Evolutionary conservation across 1,284 basidiomycete species (phyloP).

Genomic region (Ustilago loliicola): DNA sequence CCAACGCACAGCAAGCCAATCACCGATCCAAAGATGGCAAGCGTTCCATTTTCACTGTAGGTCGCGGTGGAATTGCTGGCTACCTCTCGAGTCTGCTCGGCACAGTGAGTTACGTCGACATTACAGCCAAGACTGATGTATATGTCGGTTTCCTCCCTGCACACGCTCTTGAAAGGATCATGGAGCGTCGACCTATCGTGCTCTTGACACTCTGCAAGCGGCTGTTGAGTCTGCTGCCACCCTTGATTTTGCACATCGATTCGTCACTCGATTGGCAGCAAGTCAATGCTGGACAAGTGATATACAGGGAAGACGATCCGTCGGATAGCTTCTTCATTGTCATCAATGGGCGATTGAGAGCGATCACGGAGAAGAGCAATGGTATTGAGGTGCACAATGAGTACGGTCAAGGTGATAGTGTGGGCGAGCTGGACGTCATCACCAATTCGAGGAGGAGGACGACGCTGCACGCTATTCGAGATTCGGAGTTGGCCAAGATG

Average conservation of each 20-base stretch:
- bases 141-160: slow-evolving; percentile 95
- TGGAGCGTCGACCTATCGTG: slow-evolving; percentile 94
- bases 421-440: slow-evolving; percentile 93
- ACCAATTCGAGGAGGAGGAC: slow-evolving; percentile 88
- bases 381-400: slow-evolving; percentile 86
- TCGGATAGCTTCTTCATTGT: slow-evolving; percentile 97
- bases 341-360: slow-evolving; percentile 94
- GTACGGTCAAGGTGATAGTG: slow-evolving; percentile 86
- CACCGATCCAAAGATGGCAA: slow-evolving; percentile 35
- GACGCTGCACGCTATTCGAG: slow-evolving; percentile 96
- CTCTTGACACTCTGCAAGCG: slow-evolving; percentile 96
- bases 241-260: slow-evolving; percentile 95
- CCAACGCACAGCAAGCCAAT: slow-evolving; percentile 10
- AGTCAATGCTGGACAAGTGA: slow-evolving; percentile 88
- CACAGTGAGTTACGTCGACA: slow-evolving; percentile 94
- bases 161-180: slow-evolving; percentile 85
- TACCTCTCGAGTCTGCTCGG: slow-evolving; percentile 95
- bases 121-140: slow-evolving; percentile 94
- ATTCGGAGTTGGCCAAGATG: slow-evolving; percentile 97
- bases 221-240: slow-evolving; percentile 91
- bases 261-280: slow-evolving; percentile 98
- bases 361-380: slow-evolving; percentile 76
- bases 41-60: slow-evolving; percentile 83
- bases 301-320: slow-evolving; percentile 89
- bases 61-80: slow-evolving; percentile 92